Evolutionary conservation across 345 rosid genomes (phyloP).

Genomic region (Gossypium stocksii): DNA sequence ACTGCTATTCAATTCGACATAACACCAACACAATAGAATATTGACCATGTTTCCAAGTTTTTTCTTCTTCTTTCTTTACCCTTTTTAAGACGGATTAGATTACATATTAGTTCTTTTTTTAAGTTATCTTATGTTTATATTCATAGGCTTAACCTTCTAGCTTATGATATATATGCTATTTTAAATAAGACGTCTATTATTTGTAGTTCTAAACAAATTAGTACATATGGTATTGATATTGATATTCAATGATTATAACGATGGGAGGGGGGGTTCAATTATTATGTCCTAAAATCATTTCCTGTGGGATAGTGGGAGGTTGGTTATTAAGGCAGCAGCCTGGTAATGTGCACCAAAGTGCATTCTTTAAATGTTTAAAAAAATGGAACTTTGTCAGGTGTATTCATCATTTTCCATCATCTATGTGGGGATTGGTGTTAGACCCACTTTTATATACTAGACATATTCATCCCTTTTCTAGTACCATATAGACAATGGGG

Average conservation of each 20-base stretch:
- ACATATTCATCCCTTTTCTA: not conserved
- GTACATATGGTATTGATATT: not conserved
- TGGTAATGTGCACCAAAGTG: not conserved
- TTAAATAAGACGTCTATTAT: not conserved
- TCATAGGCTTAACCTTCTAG: too few relatives aligned
- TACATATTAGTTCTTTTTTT: not conserved
- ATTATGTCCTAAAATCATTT: conserved; percentile 12
- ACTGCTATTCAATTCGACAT: not conserved
- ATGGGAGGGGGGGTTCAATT: conserved; percentile 4
- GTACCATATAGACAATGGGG: not conserved
- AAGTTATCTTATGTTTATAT: not conserved
- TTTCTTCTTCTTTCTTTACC: not conserved
- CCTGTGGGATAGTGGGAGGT: not conserved
- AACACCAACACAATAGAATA: not conserved
- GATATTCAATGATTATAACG: not conserved
- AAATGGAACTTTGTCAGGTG: conserved; percentile 10
- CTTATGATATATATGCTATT: too few relatives aligned
- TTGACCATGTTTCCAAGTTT: conserved; percentile 1
- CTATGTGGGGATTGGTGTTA: conserved; percentile 10
- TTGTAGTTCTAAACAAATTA: not conserved
- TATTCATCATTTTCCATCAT: conserved; percentile 14
- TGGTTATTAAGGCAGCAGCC: not conserved
- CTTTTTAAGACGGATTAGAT: not conserved
- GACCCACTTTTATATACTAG: conserved; percentile 9
- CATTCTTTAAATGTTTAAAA: conserved; percentile 11